These are phyloP conservation scores for Trichophyton verrucosum DNA, from an alignment of 2,329 filamentous ascomycete genomes.

Conservation along the genomic window DNA sequence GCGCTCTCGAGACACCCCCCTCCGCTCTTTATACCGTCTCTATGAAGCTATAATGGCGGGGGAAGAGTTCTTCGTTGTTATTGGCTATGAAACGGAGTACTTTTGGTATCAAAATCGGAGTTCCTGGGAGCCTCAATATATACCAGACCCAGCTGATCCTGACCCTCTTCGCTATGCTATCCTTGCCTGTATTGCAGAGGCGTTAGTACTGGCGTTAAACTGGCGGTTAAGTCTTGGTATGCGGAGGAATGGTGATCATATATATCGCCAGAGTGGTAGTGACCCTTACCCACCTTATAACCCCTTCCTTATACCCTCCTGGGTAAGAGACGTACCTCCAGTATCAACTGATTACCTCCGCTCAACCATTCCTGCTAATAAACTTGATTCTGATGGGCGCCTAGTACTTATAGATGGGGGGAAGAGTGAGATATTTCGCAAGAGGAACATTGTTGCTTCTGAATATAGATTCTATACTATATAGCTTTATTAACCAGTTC, in stretches of 20 bases:
- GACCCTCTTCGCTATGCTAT: slow-evolving; percentile 21
- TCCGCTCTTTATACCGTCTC: slow-evolving; percentile 19
- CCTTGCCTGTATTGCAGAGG: slow-evolving; percentile 18
- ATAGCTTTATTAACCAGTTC: background rate
- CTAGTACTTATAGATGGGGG: slow-evolving; percentile 14
- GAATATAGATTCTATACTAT: slow-evolving; percentile 10
- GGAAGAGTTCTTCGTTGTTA: slow-evolving; percentile 6
- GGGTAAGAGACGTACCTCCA: slow-evolving; percentile 13
- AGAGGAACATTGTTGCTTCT: slow-evolving; percentile 10
- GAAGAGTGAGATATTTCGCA: slow-evolving; percentile 7
- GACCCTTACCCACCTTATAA: slow-evolving; percentile 12
- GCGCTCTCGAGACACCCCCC: slow-evolving; percentile 17
- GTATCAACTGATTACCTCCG: slow-evolving; percentile 11
- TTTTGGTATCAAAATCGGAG: slow-evolving; percentile 16
- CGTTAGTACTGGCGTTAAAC: slow-evolving; percentile 17
- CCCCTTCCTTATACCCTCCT: slow-evolving; percentile 11
- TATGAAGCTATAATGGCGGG: slow-evolving; percentile 15
- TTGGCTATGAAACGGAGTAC: slow-evolving; percentile 17
- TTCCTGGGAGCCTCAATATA: slow-evolving; percentile 15
- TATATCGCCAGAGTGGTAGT: slow-evolving; percentile 8
- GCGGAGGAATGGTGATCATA: slow-evolving; percentile 13
- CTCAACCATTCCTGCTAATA: slow-evolving; percentile 15
- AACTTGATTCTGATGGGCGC: slow-evolving; percentile 17
- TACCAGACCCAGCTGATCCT: slow-evolving; percentile 19
- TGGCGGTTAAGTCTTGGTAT: slow-evolving; percentile 17